Base-by-base conservation (phyloP, 805 yeast genomes). In the Candida maesae region DNA sequence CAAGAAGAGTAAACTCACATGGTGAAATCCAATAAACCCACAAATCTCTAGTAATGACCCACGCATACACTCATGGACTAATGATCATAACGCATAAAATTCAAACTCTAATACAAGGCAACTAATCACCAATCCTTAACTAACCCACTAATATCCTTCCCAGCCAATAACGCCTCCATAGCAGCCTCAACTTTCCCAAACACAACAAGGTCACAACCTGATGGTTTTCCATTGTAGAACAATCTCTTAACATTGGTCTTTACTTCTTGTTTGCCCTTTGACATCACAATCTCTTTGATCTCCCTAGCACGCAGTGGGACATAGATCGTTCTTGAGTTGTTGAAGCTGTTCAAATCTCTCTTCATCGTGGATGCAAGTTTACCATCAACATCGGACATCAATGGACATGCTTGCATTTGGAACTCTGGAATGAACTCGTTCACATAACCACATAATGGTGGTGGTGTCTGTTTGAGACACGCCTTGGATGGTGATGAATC, bases 361-460 rank as follows among this genome's bases (percentile, higher is more conserved):
- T 72, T 76, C 83, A 78, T 78, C 12, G 78, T 61, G 25, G 58
- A 58, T 12, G 68, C 55, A 10, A 78, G 67, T 38, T 69, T 74
- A 8, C 66, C 58, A 45, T 78, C 82, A 7, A 77, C 57, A 41
- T 76, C 75, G 12, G 72, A 66, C 16, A 67, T 62, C 13, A 68
- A 59, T 1, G 80, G 81, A 51, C 79, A 74, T 9, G 80, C 76
- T 55, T 78, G 84, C 12, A 67, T 44, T 42, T 64, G 63, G 38
- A 65, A 67, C 49, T 64, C 56, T 6, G 61, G 60, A 10, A 49
- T 16, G 36, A 44, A 57, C 17, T 54, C 50, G 21, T 47, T 42
- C 2, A 51, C 44, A 31, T 53, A 57, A 1, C 60, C 58, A 33
- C 60, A 56, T 4, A 64, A 15, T 40, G 55, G 48, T 39, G 67